Evolutionary conservation across 2,329 filamentous ascomycete genomes (phyloP), one percentile per base, ranked within the genome.

Genomic region (Xylariales sp.): DNA sequence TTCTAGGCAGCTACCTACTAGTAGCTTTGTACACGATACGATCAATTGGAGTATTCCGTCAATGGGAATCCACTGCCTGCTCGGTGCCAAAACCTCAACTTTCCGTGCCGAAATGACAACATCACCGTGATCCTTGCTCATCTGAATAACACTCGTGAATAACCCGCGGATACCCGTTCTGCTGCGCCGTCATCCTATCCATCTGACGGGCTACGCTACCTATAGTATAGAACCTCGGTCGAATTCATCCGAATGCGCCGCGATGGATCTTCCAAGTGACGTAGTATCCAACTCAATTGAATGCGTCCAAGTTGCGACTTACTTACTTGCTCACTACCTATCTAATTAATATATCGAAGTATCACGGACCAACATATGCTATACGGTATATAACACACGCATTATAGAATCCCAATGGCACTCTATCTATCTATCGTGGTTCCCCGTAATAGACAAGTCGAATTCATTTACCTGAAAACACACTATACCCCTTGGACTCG

Each of bases 61-160:
- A 23, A 23, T 23, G 23, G 23, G 23, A 23, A 23, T 23, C 23
- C 23, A 41, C 28, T 52, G 28, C 3, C 39, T 32, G 12, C 3
- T 32, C 18, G 45, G n/a, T 9, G 45, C 7, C n/a, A 48, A 16
- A 48, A 23, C 45, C n/a, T 48, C 45, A 23, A 48, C 45, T 48
- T 53, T 53, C 28, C 28, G n/a, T 50, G 23, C 9, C 16, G 14
- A 32, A 16, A 61, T 61, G 58, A 53, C 50, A 62, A 62, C 41
- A 62, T 55, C 41, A 45, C 32, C 34, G 48, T 16, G 34, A 52
- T 34, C n/a, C 8, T 32, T 14, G 58, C 23, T 18, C 8, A 54
- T 45, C 30, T 34, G 4, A 6, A 12, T 41, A 30, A 41, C 18
- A 41, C 60, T 50, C 41, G 41, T 34, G 4, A 6, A 12, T 41